Conservation (phyloP, 179 eudicot genomes). For the Beta macrorhiza region DNA sequence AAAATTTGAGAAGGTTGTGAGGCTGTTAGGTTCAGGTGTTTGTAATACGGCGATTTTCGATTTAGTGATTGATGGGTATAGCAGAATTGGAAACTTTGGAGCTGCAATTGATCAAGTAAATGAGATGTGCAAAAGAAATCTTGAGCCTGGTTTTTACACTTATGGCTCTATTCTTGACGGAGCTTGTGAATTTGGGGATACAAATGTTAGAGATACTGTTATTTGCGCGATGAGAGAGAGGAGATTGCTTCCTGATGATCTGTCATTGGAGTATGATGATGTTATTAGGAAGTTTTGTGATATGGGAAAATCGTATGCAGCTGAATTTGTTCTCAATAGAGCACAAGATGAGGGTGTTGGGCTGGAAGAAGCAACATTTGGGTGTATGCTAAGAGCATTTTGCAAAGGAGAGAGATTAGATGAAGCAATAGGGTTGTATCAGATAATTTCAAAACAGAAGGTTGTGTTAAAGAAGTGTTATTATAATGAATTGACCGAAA, state of each 20-base stretch:
- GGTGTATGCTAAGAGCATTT: constrained; percentile 54
- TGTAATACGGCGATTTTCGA: constrained; percentile 42
- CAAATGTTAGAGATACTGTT: constrained; percentile 36
- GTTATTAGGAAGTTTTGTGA: constrained; percentile 62
- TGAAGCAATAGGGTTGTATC: constrained; percentile 55
- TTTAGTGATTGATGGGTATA: constrained; percentile 52
- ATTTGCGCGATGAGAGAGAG: constrained; percentile 48
- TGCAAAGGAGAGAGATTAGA: constrained; percentile 45
- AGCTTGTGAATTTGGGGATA: constrained; percentile 54
- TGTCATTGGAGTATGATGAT: constrained; percentile 41
- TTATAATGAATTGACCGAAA: constrained; percentile 44
- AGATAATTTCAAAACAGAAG: constrained; percentile 31
- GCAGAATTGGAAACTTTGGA: constrained; percentile 56
- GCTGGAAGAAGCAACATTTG: constrained; percentile 47
- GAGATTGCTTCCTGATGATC: constrained; percentile 37
- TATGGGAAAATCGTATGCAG: constrained; percentile 59
- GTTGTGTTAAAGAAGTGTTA: constrained; percentile 35
- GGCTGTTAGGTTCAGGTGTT: constrained; percentile 54
- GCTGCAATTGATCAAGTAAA: constrained; percentile 51
- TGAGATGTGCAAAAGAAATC: constrained; percentile 43
- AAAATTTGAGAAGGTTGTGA: constrained; percentile 48
- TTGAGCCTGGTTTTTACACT: constrained; percentile 54
- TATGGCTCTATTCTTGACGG: constrained; percentile 79
- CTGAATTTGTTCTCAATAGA: constrained; percentile 49
- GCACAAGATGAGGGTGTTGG: constrained; percentile 40